phyloP scores from a whole-genome alignment of 192 early-diverging fungal species.

The Chytriomyces hyalinus region DNA sequence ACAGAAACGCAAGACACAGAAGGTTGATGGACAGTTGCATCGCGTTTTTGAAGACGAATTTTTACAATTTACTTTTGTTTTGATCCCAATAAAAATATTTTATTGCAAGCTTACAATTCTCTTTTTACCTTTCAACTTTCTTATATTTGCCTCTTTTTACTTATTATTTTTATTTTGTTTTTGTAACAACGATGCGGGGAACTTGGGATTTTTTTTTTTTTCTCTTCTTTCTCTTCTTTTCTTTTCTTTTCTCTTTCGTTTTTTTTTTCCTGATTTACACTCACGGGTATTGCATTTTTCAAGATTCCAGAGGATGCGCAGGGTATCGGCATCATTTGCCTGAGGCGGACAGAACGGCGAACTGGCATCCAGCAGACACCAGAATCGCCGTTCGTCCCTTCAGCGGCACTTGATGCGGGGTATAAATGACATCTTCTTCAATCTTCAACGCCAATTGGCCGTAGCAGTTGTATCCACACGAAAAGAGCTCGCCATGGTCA shows the following conservation, averaged over 20 bases:
- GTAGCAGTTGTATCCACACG: slow-evolving; percentile 33
- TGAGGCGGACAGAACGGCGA: background rate
- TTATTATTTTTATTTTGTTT: no score
- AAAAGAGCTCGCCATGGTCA: background rate
- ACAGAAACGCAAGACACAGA: background rate
- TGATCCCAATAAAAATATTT: no score
- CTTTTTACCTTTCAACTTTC: no score
- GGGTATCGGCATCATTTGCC: no score
- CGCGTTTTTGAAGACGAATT: background rate
- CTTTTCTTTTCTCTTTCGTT: no score
- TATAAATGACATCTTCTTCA: background rate
- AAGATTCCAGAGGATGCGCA: no score
- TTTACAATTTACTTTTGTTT: background rate
- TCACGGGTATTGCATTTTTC: no score
- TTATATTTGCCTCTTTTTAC: no score
- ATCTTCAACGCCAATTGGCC: slow-evolving; percentile 33
- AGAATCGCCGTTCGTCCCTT: slow-evolving; percentile 18
- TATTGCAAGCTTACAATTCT: no score
- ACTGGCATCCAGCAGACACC: slow-evolving; percentile 23
- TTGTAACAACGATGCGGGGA: background rate
- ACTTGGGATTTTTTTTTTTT: no score
- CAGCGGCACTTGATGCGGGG: slow-evolving; percentile 11
- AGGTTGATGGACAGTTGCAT: background rate
- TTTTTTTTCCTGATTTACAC: no score
- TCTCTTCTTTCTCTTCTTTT: no score